phyloP scores from a whole-genome alignment of 2,329 filamentous ascomycete genomes.

The Fusarium sp. region DNA sequence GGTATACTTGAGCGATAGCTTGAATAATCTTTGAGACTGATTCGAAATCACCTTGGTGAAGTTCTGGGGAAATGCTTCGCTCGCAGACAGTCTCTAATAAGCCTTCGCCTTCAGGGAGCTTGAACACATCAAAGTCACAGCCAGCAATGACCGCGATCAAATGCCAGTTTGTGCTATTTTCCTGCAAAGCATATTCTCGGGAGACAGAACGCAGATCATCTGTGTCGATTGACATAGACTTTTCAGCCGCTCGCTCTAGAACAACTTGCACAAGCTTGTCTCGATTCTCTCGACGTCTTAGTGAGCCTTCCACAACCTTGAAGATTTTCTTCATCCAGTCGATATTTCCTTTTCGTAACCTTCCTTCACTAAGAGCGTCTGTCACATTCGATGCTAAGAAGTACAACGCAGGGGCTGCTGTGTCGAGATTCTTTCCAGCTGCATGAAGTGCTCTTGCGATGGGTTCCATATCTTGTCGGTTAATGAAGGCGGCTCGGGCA shows the following conservation, averaged over 20 bases:
- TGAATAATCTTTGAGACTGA: slow-evolving; percentile 54
- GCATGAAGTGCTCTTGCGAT: slow-evolving; percentile 58
- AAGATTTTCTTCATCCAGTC: slow-evolving; percentile 57
- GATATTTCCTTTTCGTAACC: slow-evolving; percentile 51
- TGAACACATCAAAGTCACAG: slow-evolving; percentile 63
- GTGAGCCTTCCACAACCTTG: slow-evolving; percentile 47
- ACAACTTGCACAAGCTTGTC: slow-evolving; percentile 49
- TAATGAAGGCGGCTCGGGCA: slow-evolving; percentile 61
- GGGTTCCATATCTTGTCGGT: slow-evolving; percentile 56
- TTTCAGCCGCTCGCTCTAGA: slow-evolving; percentile 48
- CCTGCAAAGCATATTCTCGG: slow-evolving; percentile 55
- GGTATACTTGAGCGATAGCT: slow-evolving; percentile 59
- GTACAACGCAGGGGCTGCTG: slow-evolving; percentile 61
- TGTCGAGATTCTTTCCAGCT: slow-evolving; percentile 51
- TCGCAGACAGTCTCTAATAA: slow-evolving; percentile 58
- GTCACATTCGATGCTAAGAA: slow-evolving; percentile 53
- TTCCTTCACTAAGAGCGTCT: slow-evolving; percentile 42
- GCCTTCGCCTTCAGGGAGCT: slow-evolving; percentile 54
- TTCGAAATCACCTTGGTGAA: slow-evolving; percentile 35
- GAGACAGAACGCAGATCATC: slow-evolving; percentile 59
- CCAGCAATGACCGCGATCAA: slow-evolving; percentile 57
- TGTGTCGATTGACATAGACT: slow-evolving; percentile 53
- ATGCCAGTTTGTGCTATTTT: slow-evolving; percentile 56
- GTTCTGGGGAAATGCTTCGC: slow-evolving; percentile 46
- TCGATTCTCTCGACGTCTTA: slow-evolving; percentile 44